Evolutionary conservation across 768 basidiomycete species (phyloP).

Genomic region (Leucogyrophana mollusca): DNA sequence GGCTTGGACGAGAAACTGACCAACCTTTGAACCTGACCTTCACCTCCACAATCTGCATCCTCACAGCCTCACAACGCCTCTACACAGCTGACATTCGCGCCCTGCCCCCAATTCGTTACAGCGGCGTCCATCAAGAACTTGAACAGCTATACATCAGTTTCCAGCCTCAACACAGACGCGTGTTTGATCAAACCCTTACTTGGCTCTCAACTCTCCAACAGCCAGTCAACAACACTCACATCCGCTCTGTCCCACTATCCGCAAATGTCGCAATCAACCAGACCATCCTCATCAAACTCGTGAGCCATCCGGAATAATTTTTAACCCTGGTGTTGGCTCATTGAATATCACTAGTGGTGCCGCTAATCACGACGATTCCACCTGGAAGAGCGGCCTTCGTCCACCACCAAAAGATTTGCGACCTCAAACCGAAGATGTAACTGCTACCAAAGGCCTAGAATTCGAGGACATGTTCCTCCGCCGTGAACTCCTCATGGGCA

Average conservation of each 20-base stretch:
- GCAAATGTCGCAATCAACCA: conserved; percentile 29
- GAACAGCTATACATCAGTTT: conserved; percentile 8
- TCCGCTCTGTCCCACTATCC: conserved; percentile 10
- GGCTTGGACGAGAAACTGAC: conserved; percentile 9
- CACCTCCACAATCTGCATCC: conserved; percentile 10
- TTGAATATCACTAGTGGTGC: conserved; percentile 15
- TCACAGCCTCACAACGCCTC: conserved; percentile 7
- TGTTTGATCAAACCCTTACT: conserved; percentile 15
- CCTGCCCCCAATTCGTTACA: conserved; percentile 9
- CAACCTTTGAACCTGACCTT: conserved; percentile 29
- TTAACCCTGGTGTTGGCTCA: background rate
- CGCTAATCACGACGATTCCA: conserved; percentile 27
- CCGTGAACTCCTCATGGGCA: conserved; percentile 98
- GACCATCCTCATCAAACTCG: conserved; percentile 32
- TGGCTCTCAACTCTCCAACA: conserved; percentile 11
- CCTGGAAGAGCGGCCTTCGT: conserved; percentile 78
- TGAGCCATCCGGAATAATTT: conserved; percentile 8
- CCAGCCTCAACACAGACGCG: conserved; percentile 19
- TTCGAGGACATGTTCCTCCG: conserved; percentile 94
- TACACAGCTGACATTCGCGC: conserved; percentile 12
- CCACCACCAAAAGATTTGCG: conserved; percentile 88
- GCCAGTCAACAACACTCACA: conserved; percentile 12
- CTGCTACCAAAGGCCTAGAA: conserved; percentile 88
- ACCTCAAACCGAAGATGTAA: conserved; percentile 97
- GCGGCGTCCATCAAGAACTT: conserved; percentile 8